These are phyloP conservation scores for Leccinum uliginosum DNA, from an alignment of 768 basidiomycete genomes.

Conservation along the genomic window DNA sequence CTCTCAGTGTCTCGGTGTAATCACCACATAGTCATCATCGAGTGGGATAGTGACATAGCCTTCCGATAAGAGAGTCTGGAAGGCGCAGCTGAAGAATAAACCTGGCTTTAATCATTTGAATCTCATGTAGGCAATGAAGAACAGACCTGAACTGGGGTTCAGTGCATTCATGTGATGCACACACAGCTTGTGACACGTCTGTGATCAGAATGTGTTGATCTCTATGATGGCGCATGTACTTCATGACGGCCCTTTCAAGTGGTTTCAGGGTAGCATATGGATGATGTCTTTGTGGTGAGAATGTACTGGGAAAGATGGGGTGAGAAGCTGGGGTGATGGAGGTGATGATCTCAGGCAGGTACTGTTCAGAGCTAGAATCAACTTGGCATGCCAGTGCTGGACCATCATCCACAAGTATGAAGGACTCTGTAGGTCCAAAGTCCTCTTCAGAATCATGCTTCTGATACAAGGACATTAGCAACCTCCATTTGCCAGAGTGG, in stretches of 20 bases:
- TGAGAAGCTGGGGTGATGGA: background rate
- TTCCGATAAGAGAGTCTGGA: conserved; percentile 23
- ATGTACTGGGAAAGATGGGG: conserved; percentile 10
- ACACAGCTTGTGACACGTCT: conserved; percentile 15
- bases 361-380: background rate
- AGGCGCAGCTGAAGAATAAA: conserved; percentile 10
- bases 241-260: conserved; percentile 17
- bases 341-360: background rate
- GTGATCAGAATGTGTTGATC: conserved; percentile 1
- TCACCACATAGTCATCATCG: conserved; percentile 25
- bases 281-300: conserved; percentile 18
- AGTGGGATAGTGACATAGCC: conserved; percentile 30
- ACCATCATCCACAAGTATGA: background rate
- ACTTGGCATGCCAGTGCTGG: background rate
- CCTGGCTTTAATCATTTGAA: background rate
- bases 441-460: background rate
- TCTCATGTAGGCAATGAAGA: background rate
- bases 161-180: conserved; percentile 12
- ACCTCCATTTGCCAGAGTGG: background rate
- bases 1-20: conserved; percentile 24
- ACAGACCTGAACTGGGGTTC: conserved; percentile 20
- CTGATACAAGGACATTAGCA: conserved; percentile 4
- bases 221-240: conserved; percentile 11
- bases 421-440: background rate
- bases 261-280: conserved; percentile 18